Conservation (phyloP, 164 flowering plant species). For the Chimonanthus praecox region DNA sequence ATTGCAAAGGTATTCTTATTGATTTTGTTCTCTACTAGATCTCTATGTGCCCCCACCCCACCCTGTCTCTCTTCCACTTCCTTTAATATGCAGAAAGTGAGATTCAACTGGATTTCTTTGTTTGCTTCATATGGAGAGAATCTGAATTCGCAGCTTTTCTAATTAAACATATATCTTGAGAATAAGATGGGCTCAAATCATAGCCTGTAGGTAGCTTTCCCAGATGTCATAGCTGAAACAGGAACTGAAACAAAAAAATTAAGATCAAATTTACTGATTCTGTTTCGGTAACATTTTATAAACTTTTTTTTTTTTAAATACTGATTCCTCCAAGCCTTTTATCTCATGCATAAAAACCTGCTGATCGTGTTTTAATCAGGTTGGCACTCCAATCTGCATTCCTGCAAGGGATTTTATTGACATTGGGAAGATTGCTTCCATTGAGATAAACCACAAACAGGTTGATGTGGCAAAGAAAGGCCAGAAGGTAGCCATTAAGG, state of each 20-base stretch:
- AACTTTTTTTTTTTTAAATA: no score
- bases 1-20: slow-evolving; percentile 54
- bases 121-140: background rate
- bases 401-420: slow-evolving; percentile 72
- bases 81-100: background rate
- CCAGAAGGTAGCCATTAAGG: slow-evolving; percentile 91
- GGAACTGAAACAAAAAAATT: background rate
- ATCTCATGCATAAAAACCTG: background rate
- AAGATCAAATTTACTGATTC: background rate
- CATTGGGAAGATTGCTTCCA: slow-evolving; percentile 84
- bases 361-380: slow-evolving; percentile 28
- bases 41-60: no score
- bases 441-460: slow-evolving; percentile 79
- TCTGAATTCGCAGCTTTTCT: background rate
- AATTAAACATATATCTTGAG: background rate
- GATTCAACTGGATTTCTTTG: background rate
- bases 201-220: background rate
- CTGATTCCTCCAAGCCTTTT: background rate
- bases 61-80: background rate
- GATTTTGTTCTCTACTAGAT: background rate
- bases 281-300: background rate
- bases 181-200: background rate
- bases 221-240: background rate
- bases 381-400: slow-evolving; percentile 90
- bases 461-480: slow-evolving; percentile 92